A percentile compares a stretch with the other conserved stretches of the same genome.
Conservation (phyloP, 1,284 basidiomycete genomes). For the Leccinum solheimii region DNA sequence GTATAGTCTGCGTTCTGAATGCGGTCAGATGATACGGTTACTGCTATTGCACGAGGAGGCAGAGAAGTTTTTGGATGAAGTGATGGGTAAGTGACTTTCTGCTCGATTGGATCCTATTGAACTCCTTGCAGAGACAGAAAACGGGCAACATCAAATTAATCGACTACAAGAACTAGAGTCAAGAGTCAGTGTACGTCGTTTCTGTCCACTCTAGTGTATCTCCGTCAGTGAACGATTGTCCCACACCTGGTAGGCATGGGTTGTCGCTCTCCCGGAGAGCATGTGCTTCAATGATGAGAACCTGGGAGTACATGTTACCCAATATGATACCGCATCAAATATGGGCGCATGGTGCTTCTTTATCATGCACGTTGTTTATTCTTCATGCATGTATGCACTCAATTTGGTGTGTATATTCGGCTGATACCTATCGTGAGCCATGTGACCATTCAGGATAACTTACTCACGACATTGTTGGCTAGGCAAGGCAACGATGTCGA, state of each 20-base stretch:
- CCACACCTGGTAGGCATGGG: conserved; percentile 55
- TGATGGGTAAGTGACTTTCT: conserved; percentile 21
- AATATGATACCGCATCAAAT: conserved; percentile 76
- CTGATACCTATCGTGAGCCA: neutral
- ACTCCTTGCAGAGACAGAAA: conserved; percentile 18
- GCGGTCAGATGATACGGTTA: conserved; percentile 69
- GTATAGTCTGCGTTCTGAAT: conserved; percentile 50
- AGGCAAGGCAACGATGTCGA: conserved; percentile 37
- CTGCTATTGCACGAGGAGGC: conserved; percentile 60
- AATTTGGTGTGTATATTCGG: conserved; percentile 50
- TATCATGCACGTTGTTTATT: conserved; percentile 68
- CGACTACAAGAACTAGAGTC: conserved; percentile 29
- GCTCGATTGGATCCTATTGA: conserved; percentile 6
- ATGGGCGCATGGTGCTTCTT: conserved; percentile 77
- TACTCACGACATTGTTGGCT: conserved; percentile 1
- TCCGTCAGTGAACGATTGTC: conserved; percentile 8
- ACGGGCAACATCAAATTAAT: conserved; percentile 23
- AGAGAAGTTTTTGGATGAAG: conserved; percentile 49
- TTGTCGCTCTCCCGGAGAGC: conserved; percentile 59
- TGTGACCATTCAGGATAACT: neutral
- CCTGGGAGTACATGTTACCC: conserved; percentile 63
- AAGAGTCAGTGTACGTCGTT: conserved; percentile 27
- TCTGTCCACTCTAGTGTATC: neutral
- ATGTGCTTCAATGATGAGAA: conserved; percentile 68
- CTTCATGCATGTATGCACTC: conserved; percentile 63